Percentiles rank a stretch among this genome's conserved stretches.
phyloP scores from a whole-genome alignment of 345 rosid species.

The Triadica sebifera region DNA sequence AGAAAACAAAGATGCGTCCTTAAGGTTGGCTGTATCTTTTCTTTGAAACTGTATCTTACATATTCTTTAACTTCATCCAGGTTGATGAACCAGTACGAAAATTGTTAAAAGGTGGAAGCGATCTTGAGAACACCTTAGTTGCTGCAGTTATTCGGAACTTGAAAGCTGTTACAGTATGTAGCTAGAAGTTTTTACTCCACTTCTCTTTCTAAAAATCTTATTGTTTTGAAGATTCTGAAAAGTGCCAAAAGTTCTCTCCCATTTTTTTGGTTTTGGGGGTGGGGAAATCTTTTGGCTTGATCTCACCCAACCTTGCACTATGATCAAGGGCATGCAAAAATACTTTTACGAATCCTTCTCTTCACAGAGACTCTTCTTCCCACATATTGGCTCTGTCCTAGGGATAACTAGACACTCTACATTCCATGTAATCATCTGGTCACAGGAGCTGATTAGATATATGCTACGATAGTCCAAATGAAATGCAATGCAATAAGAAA shows the following conservation, averaged over 20 bases:
- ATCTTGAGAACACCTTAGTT: conserved; percentile 61
- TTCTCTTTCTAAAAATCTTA: conserved; percentile 4
- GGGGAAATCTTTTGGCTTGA: conserved; percentile 5
- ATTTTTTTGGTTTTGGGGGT: background rate
- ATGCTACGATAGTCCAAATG: background rate
- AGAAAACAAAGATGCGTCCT: background rate
- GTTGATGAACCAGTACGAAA: conserved; percentile 55
- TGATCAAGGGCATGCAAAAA: background rate
- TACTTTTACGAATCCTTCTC: background rate
- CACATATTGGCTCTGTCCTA: background rate
- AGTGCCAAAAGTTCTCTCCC: background rate
- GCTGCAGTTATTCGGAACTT: conserved; percentile 80
- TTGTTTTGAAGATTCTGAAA: background rate
- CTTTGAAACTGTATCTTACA: conserved; percentile 20
- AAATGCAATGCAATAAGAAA: conserved; percentile 1
- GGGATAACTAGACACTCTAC: background rate
- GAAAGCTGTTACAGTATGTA: conserved; percentile 68
- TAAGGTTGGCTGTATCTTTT: conserved; percentile 4
- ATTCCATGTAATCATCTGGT: background rate
- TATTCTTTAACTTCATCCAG: conserved; percentile 42
- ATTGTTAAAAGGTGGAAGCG: conserved; percentile 65
- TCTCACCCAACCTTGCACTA: conserved; percentile 5
- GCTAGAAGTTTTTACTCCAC: conserved; percentile 14
- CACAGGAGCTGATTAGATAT: background rate
- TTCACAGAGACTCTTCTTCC: background rate